A percentile compares a stretch with the other conserved stretches of the same genome.
These are phyloP conservation scores for Crithidia bombi DNA, from an alignment of 208 protist species.

Conservation along the genomic window DNA sequence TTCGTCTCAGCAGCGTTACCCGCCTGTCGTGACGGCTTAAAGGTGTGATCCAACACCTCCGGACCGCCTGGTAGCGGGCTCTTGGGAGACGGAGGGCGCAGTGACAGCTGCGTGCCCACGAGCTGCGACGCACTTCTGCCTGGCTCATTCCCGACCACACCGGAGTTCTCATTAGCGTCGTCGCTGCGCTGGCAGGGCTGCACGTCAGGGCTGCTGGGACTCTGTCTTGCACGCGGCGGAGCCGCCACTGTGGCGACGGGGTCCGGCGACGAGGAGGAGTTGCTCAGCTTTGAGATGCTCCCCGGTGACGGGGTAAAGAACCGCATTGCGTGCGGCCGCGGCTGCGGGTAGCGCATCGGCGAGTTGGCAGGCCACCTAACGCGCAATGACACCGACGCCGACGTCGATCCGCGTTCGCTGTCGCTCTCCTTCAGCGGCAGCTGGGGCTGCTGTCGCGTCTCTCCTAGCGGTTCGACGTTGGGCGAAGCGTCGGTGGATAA, in stretches of 20 bases:
- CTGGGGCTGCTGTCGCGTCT: slow-evolving; percentile 6
- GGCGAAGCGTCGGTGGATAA: slow-evolving; percentile 2
- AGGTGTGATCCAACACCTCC: not conserved
- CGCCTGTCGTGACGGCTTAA: not conserved
- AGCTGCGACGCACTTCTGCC: not conserved
- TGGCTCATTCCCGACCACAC: slow-evolving; percentile 21
- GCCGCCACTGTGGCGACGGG: not conserved
- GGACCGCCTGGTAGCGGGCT: not conserved
- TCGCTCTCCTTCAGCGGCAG: slow-evolving; percentile 28
- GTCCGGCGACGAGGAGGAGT: not conserved
- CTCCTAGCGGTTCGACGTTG: not conserved
- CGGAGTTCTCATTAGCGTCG: slow-evolving; percentile 2
- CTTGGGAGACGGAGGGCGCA: not conserved
- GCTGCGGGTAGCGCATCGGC: slow-evolving; percentile 13
- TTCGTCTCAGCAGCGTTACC: not conserved
- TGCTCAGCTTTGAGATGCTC: not conserved
- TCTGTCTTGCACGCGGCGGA: not conserved
- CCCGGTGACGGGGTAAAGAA: not conserved
- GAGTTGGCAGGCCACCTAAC: slow-evolving; percentile 1
- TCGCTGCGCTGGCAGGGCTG: not conserved
- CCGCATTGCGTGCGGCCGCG: slow-evolving; percentile 2
- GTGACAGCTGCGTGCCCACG: not conserved
- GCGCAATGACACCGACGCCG: slow-evolving; percentile 4
- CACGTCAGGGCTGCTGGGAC: not conserved
- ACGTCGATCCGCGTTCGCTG: slow-evolving; percentile 7